Base-by-base conservation (phyloP, 805 yeast genomes). In the Barnettozyma salicaria region DNA sequence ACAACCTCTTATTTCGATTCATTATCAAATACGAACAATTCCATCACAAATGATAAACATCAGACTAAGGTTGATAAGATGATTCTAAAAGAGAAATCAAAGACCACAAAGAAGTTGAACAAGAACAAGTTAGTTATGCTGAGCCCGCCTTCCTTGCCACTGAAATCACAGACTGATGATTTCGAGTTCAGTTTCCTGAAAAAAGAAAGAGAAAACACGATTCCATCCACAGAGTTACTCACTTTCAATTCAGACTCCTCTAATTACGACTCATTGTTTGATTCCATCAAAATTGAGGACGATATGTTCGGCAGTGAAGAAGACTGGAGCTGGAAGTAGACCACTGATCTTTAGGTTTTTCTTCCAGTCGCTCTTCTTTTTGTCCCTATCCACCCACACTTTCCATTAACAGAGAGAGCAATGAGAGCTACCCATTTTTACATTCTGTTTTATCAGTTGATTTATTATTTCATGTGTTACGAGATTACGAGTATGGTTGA, bases 181-280 rank as follows among this genome's bases (percentile, higher is more conserved):
- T 45, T 49, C 19, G 54, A 52, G 27, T 53, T 53, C 39, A 44
- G 44, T 34, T 52, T 53, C 28, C 27, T 53, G 19, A 50, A 51
- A 24, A 43, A 45, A 30, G 50, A 53, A 24, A 31, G 27, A 5
- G 34, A 30, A n/a, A n/a, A n/a, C n/a, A n/a, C n/a, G n/a, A n/a
- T n/a, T n/a, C n/a, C n/a, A n/a, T n/a, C n/a, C n/a, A n/a, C n/a
- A n/a, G n/a, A n/a, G n/a, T n/a, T n/a, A n/a, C n/a, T n/a, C n/a
- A n/a, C n/a, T n/a, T n/a, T n/a, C n/a, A n/a, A n/a, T n/a, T n/a
- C n/a, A n/a, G n/a, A n/a, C n/a, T n/a, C 25, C 16, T 41, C 37
- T 14, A 39, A 44, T 19, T 37, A 41, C 5, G 47, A 47, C 18
- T 36, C 50, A 17, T 34, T 50, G 33, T 39, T 48, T 33, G 36